Base-by-base conservation (phyloP, 2,329 filamentous ascomycete genomes). In the Paecilomyces dactylethromorphus region DNA sequence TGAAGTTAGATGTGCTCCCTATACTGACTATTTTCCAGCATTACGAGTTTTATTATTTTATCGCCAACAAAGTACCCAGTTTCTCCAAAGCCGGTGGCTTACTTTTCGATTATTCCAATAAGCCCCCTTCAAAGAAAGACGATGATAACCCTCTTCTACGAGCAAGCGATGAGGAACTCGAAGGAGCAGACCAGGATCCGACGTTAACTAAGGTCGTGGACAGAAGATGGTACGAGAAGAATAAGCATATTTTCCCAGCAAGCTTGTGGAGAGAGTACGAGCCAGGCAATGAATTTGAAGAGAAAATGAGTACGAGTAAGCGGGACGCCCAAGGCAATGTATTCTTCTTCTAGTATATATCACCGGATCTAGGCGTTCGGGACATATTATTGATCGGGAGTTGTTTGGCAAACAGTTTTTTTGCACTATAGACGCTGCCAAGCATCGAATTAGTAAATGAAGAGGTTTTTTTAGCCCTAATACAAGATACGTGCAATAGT, bases 221-320 rank as follows among this genome's bases (percentile, higher is more conserved):
- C 77, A 84, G 94, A 60, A 82, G 94, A 60, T 99, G 94, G 94
- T 99, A 97, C 73, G 92, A 97, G 79, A 85, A 87, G 69, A 97
- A 97, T 73, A 99, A 97, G 76, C 94, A 99, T 74, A 97, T 99
- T 59, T 99, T 93, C 72, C 94, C 94, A 0, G 93, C 93, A 21
- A 97, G 91, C 71, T 84, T 93, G 53, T 99, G 94, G 94, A 91
- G 92, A 67, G 90, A 96, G 63, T 99, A 96, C 72, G 92, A 96
- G 65, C 89, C 92, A 0, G 90, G 91, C 61, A 90, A 89, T 74
- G 90, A 97, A 68, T 96, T 79, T 63, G 72, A 76, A 60, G 73
- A 78, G 62, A 77, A 75, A 63, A 96, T 77, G 83, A 85, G 69
- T 83, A 90, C 73, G 65, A 84, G 92, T 45, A 84, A 90, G 66